Base-by-base conservation (phyloP, 2,329 filamentous ascomycete genomes). In the Botrytis fragariae region DNA sequence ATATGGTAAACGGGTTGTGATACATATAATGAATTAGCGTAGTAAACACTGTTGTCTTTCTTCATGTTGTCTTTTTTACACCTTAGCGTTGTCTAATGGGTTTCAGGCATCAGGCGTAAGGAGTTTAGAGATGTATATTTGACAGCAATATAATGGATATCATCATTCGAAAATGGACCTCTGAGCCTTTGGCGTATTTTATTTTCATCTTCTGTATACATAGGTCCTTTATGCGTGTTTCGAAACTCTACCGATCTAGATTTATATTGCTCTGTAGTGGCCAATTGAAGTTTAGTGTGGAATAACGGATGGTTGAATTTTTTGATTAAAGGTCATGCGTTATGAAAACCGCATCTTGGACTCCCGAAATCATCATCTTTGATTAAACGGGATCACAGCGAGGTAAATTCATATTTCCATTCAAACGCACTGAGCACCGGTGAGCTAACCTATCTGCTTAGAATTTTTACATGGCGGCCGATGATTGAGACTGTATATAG, bases 11-110 rank as follows among this genome's bases (percentile, higher is more conserved):
- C 29, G 45, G 37, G 29, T 35, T 59, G 45, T 59, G 44, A 59
- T 67, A 65, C 61, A 72, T 59, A 72, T 37, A 57, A 72, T 48
- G 65, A 63, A 59, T 54, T 44, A n/a, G 20, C 29, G 32, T 42
- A 54, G 61, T 35, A 45, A 9, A 72, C 45, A 67, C 65, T 20
- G 69, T 51, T 22, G 29, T n/a, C 9, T 48, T 64, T 54, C n/a
- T 16, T 63, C 59, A 39, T 16, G 14, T 62, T 61, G 35, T 62
- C 60, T 64, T 3, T 65, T 22, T 44, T 25, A 20, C 7, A 29
- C 10, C 37, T 54, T 69, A 16, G 35, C 61, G 29, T 63, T 42
- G 35, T 22, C 51, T 32, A 37, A 16, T 42, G 5, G 14, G 32
- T 44, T 42, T 20, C n/a, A n/a, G 61, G 61, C 25, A 20, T 29